These are phyloP conservation scores for Nemania sp. DNA, from an alignment of 2,329 filamentous ascomycete genomes.

Conservation along the genomic window DNA sequence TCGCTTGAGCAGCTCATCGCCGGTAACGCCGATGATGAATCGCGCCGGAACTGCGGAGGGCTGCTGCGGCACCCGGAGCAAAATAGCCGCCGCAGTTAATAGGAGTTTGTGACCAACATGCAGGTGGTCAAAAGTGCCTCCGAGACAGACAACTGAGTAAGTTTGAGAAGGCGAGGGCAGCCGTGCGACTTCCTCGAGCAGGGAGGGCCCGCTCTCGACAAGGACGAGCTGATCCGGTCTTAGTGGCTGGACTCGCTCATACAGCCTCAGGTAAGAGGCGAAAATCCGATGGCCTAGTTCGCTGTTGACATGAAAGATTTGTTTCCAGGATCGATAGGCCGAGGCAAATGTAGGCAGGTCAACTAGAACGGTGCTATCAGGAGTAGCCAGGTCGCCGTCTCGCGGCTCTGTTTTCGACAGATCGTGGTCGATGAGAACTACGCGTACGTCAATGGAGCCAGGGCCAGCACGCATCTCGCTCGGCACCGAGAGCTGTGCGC, in stretches of 20 bases:
- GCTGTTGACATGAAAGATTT: slow-evolving; percentile 67
- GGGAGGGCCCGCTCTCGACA: slow-evolving; percentile 56
- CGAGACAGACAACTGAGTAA: slow-evolving; percentile 73
- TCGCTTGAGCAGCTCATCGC: slow-evolving; percentile 80
- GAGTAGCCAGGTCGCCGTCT: slow-evolving; percentile 44
- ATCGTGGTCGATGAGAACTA: slow-evolving; percentile 72
- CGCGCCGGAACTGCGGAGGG: slow-evolving; percentile 50
- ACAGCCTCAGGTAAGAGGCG: slow-evolving; percentile 50
- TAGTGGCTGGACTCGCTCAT: slow-evolving; percentile 52
- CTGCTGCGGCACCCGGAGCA: slow-evolving; percentile 58
- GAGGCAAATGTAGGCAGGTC: slow-evolving; percentile 57
- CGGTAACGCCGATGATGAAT: slow-evolving; percentile 85
- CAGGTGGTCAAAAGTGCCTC: slow-evolving; percentile 95
- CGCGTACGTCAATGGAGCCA: slow-evolving; percentile 73
- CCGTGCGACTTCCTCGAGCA: slow-evolving; percentile 42
- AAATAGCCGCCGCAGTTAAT: slow-evolving; percentile 80
- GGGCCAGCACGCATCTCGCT: slow-evolving; percentile 62
- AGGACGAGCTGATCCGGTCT: slow-evolving; percentile 54
- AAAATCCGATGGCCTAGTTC: slow-evolving; percentile 66
- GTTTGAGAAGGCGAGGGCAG: slow-evolving; percentile 33
- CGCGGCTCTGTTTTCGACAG: slow-evolving; percentile 38
- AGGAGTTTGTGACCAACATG: slow-evolving; percentile 96
- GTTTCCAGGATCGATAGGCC: slow-evolving; percentile 62
- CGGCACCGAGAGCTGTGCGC: slow-evolving; percentile 62
- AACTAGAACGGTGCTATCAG: slow-evolving; percentile 50